Evolutionary conservation across 352 stramenopile genomes (phyloP), one percentile per base, ranked within the genome.

Genomic region (Albugo laibachii): DNA sequence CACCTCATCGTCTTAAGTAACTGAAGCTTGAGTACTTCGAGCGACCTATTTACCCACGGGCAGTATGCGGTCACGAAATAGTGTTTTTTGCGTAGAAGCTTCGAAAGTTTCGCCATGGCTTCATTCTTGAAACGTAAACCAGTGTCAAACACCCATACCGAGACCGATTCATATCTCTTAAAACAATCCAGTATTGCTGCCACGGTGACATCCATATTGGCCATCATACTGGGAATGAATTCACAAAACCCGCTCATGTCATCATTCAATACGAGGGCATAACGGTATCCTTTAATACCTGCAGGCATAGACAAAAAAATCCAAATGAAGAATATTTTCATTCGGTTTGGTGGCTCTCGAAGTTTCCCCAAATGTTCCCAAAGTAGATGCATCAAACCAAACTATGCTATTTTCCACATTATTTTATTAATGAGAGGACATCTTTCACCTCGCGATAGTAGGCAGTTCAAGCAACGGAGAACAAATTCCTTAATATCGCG

Each of bases 261-360:
- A 19, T 73, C 58, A 13, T 65, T 63, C 0, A 66, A 2, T 0
- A 72, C 50, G 0, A 65, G 44, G 0, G 67, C 41, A 18, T 67
- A 65, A 36, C 59, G 57, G 0, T 20, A 13, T 0, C 37, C 48
- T 3, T 39, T n/a, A n/a, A n/a, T n/a, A n/a, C n/a, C n/a, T n/a
- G n/a, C n/a, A n/a, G n/a, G n/a, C n/a, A n/a, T n/a, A n/a, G n/a
- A n/a, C n/a, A n/a, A n/a, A n/a, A n/a, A n/a, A n/a, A n/a, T n/a
- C n/a, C n/a, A n/a, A n/a, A n/a, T n/a, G n/a, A n/a, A n/a, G n/a
- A n/a, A n/a, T n/a, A n/a, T n/a, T n/a, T n/a, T n/a, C n/a, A n/a
- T n/a, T n/a, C n/a, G n/a, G n/a, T n/a, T n/a, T n/a, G n/a, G n/a
- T n/a, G n/a, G n/a, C n/a, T n/a, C n/a, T n/a, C n/a, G n/a, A n/a